A percentile compares a stretch with the other conserved stretches of the same genome.
These are phyloP conservation scores for Gliomastix tumulicola DNA, from an alignment of 2,329 filamentous ascomycete species.

Conservation along the genomic window DNA sequence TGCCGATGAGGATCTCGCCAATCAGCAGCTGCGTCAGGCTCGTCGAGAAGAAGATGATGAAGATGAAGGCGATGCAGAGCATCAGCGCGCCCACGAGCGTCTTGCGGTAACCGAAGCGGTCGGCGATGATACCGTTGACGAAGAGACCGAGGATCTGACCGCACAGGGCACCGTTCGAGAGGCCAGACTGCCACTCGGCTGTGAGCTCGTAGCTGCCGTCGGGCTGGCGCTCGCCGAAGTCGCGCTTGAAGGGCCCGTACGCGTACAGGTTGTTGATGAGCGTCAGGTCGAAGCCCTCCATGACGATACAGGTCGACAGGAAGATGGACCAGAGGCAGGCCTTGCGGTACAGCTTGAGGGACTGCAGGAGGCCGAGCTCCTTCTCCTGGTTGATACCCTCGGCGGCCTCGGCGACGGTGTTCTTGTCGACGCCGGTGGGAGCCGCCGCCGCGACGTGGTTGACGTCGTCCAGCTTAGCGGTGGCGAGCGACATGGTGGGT, in stretches of 20 bases:
- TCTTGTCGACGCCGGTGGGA: too few relatives aligned
- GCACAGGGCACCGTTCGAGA: constrained; percentile 38
- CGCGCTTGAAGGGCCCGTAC: constrained; percentile 27
- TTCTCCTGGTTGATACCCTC: constrained; percentile 11
- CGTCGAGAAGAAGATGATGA: constrained; percentile 39
- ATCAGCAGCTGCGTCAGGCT: constrained; percentile 31
- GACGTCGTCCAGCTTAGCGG: too few relatives aligned
- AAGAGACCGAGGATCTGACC: constrained; percentile 45
- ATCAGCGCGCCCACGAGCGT: constrained; percentile 35
- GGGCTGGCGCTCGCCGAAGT: constrained; percentile 25
- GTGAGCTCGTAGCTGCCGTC: constrained; percentile 36
- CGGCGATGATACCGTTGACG: constrained; percentile 38
- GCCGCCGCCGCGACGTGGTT: too few relatives aligned
- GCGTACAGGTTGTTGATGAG: constrained; percentile 33
- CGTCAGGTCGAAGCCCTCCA: constrained; percentile 32
- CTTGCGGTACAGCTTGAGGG: constrained; percentile 31
- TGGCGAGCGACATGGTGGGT: too few relatives aligned
- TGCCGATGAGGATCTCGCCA: constrained; percentile 37
- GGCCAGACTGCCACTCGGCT: constrained; percentile 43
- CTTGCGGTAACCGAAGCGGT: constrained; percentile 37
- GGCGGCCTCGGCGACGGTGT: not conserved
- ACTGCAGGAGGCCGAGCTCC: constrained; percentile 17
- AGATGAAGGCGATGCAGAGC: constrained; percentile 34
- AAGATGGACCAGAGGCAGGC: constrained; percentile 28
- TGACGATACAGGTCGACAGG: constrained; percentile 27